phyloP scores from a whole-genome alignment of 2,329 filamentous ascomycete genomes.

The Penicillium rolfsii region DNA sequence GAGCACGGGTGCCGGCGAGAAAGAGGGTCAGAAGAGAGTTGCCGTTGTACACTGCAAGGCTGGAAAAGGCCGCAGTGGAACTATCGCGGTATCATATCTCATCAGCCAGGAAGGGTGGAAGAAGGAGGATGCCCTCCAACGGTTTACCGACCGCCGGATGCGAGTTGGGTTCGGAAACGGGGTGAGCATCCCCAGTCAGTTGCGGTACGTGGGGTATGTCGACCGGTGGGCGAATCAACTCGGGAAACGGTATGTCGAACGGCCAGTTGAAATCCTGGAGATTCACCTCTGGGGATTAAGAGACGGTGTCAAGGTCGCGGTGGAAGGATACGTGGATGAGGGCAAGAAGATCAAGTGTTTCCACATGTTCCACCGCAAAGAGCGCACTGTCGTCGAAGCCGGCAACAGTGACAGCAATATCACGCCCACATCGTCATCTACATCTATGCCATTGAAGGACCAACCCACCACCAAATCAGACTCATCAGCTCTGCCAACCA shows the following conservation, averaged over 20 bases:
- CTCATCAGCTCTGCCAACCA: constrained; percentile 4
- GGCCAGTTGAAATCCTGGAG: constrained; percentile 81
- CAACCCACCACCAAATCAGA: constrained; percentile 4
- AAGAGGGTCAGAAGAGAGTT: constrained; percentile 58
- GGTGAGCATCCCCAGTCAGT: constrained; percentile 89
- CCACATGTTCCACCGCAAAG: constrained; percentile 74
- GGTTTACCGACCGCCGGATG: constrained; percentile 86
- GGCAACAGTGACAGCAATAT: constrained; percentile 48
- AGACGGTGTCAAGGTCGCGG: constrained; percentile 81
- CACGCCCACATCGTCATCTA: constrained; percentile 46
- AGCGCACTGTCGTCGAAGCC: constrained; percentile 60
- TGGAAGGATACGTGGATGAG: constrained; percentile 86
- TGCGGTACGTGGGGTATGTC: constrained; percentile 85
- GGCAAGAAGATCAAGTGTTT: constrained; percentile 83
- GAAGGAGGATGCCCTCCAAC: constrained; percentile 63
- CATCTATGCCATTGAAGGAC: constrained; percentile 34
- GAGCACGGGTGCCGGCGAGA: too few species aligned
- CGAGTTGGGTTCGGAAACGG: constrained; percentile 83
- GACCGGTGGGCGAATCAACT: constrained; percentile 76
- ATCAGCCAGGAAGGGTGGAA: constrained; percentile 82
- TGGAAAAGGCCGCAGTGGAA: constrained; percentile 91
- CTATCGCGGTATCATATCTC: constrained; percentile 82
- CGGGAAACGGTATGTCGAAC: constrained; percentile 79
- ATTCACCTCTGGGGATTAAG: constrained; percentile 87
- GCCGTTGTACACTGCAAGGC: constrained; percentile 97